These are phyloP conservation scores for Tillandsia leiboldiana DNA, from an alignment of 176 grass and related monocot species.

Conservation along the genomic window DNA sequence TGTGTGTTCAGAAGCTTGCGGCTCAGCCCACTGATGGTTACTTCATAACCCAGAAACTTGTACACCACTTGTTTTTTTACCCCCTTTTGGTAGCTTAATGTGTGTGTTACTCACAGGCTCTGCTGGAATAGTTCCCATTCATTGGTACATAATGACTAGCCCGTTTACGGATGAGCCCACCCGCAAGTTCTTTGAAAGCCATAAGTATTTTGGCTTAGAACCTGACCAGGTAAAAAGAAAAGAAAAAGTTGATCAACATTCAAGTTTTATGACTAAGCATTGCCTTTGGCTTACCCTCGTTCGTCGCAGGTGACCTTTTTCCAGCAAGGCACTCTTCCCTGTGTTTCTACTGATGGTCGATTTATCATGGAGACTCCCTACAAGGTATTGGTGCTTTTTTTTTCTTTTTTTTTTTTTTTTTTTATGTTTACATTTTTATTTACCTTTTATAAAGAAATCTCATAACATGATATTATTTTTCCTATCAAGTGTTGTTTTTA, in stretches of 20 bases:
- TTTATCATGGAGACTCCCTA: conserved; percentile 98
- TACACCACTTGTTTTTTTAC: not conserved
- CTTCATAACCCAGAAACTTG: conserved; percentile 1
- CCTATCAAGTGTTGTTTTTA: not conserved
- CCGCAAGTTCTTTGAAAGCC: conserved; percentile 77
- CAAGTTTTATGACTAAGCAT: conserved; percentile 11
- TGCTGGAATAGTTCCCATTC: conserved; percentile 42
- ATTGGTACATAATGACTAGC: conserved; percentile 99
- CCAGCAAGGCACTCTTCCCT: conserved; percentile 97
- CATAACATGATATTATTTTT: not conserved
- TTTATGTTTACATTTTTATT: not conserved
- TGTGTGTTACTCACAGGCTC: conserved; percentile 33
- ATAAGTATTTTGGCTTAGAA: conserved; percentile 94
- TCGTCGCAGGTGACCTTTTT: conserved; percentile 81
- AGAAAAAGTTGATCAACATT: conserved; percentile 1
- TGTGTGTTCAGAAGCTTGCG: conserved; percentile 84
- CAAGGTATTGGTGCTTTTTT: conserved; percentile 32
- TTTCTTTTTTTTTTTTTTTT: not conserved
- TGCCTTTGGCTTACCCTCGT: conserved; percentile 5
- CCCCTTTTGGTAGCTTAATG: not conserved
- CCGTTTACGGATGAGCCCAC: conserved; percentile 82
- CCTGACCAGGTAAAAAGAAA: conserved; percentile 61
- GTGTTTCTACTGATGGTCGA: conserved; percentile 78
- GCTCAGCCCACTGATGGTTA: conserved; percentile 85
- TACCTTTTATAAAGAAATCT: not conserved